These are phyloP conservation scores for Colletotrichum eleusines DNA, from an alignment of 2,329 filamentous ascomycete species.

Conservation along the genomic window DNA sequence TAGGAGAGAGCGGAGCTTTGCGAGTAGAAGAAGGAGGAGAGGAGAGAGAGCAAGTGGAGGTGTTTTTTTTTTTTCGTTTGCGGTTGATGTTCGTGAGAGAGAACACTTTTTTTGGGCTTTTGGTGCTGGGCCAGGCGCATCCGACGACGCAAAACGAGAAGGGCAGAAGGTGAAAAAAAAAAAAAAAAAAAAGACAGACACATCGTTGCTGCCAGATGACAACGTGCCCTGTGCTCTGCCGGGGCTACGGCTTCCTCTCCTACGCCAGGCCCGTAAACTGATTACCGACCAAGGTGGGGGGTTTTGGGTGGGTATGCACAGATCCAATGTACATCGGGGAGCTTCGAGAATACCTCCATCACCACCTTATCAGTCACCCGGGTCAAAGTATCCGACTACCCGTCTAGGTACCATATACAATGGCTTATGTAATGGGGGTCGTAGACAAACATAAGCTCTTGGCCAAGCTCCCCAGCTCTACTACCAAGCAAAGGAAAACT, in stretches of 20 bases:
- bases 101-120: conserved; percentile 15
- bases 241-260: conserved; percentile 4
- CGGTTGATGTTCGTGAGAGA: conserved; percentile 30
- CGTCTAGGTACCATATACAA: not conserved
- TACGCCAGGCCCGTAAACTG: conserved; percentile 10
- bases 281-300: conserved; percentile 34
- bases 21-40: conserved; percentile 16
- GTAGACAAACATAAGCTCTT: conserved; percentile 21
- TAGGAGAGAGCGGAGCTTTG: conserved; percentile 27
- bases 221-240: conserved; percentile 41
- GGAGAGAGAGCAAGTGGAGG: conserved; percentile 14
- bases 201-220: conserved; percentile 31
- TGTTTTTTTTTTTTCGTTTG: conserved; percentile 33
- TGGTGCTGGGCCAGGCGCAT: conserved; percentile 20
- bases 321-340: conserved; percentile 25
- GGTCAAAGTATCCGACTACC: not conserved
- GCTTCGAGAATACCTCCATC: conserved; percentile 17
- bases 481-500: not conserved
- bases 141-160: conserved; percentile 19
- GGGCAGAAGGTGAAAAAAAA: conserved; percentile 24
- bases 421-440: conserved; percentile 30
- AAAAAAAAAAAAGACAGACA: conserved; percentile 34
- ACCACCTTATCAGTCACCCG: too few relatives aligned
- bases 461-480: conserved; percentile 24
- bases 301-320: conserved; percentile 1